Evolutionary conservation across 345 rosid species (phyloP).

Genomic region (Cardiospermum halicacabum): DNA sequence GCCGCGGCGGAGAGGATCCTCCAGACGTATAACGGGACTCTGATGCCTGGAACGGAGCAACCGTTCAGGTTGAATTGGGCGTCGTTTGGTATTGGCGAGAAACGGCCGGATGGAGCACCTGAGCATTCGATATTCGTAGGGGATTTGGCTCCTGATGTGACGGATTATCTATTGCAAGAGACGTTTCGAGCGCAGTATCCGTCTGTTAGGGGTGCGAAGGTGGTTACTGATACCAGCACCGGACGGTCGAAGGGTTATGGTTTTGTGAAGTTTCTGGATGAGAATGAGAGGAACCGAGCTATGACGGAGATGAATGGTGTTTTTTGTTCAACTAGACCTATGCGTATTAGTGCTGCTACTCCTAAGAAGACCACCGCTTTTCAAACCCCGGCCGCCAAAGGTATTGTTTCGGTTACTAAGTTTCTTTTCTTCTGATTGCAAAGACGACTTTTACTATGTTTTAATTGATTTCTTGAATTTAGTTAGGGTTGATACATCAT

Average conservation of each 20-base stretch:
- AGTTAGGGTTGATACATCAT: no score
- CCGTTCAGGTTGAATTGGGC: constrained; percentile 95
- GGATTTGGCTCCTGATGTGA: constrained; percentile 91
- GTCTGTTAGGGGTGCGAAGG: constrained; percentile 97
- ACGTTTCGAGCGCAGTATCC: constrained; percentile 77
- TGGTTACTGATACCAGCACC: constrained; percentile 90
- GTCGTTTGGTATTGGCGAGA: constrained; percentile 89
- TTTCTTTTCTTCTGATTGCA: no score
- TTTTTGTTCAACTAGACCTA: constrained; percentile 84
- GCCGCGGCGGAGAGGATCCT: constrained; percentile 84
- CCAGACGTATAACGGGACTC: constrained; percentile 78
- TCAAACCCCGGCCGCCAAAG: constrained; percentile 66
- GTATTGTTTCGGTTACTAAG: no score
- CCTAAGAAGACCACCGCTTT: constrained; percentile 64
- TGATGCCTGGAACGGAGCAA: constrained; percentile 86
- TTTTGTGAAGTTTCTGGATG: constrained; percentile 87
- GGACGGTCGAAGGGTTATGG: constrained; percentile 99
- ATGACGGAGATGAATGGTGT: constrained; percentile 96
- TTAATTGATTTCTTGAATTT: no score
- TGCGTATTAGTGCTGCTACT: constrained; percentile 92
- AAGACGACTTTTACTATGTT: no score
- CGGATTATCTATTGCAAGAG: constrained; percentile 90
- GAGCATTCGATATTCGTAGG: constrained; percentile 98
- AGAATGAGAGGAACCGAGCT: constrained; percentile 84
- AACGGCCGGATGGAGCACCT: constrained; percentile 80